These are phyloP conservation scores for Blastobotrys proliferans DNA, from an alignment of 1,139 yeast species.

Conservation along the genomic window DNA sequence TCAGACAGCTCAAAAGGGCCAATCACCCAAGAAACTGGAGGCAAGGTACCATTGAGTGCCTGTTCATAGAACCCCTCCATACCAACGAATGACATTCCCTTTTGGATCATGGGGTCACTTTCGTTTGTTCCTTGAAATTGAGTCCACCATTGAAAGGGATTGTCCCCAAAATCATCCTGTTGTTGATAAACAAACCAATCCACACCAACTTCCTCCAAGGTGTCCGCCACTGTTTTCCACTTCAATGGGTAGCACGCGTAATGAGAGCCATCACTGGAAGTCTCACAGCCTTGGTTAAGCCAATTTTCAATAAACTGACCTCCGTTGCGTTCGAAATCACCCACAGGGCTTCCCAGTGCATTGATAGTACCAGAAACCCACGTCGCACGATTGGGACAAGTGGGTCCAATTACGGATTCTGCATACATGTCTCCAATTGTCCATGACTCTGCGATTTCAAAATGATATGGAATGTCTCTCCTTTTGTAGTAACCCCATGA, in stretches of 20 bases:
- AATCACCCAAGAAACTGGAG: slow-evolving; percentile 27
- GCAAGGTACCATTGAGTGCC: slow-evolving; percentile 26
- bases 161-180: slow-evolving; percentile 26
- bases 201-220: slow-evolving; percentile 22
- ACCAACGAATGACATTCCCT: slow-evolving; percentile 25
- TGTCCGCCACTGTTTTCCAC: slow-evolving; percentile 29
- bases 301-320: slow-evolving; percentile 29
- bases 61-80: slow-evolving; percentile 22
- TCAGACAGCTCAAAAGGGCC: slow-evolving; percentile 28
- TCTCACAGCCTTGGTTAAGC: slow-evolving; percentile 23
- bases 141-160: slow-evolving; percentile 26
- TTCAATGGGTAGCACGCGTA: slow-evolving; percentile 26
- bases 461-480: slow-evolving; percentile 26
- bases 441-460: slow-evolving; percentile 26
- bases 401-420: slow-evolving; percentile 28
- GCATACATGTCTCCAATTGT: slow-evolving; percentile 29
- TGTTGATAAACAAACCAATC: slow-evolving; percentile 29
- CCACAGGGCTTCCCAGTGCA: slow-evolving; percentile 16
- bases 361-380: slow-evolving; percentile 29
- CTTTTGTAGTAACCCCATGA: slow-evolving; percentile 26
- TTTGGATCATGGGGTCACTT: slow-evolving; percentile 18
- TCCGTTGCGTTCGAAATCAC: slow-evolving; percentile 19
- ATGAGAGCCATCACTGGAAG: slow-evolving; percentile 16
- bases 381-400: slow-evolving; percentile 28
- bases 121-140: slow-evolving; percentile 21